phyloP scores from a whole-genome alignment of 176 grass and related monocot species.

The Poa pratensis region DNA sequence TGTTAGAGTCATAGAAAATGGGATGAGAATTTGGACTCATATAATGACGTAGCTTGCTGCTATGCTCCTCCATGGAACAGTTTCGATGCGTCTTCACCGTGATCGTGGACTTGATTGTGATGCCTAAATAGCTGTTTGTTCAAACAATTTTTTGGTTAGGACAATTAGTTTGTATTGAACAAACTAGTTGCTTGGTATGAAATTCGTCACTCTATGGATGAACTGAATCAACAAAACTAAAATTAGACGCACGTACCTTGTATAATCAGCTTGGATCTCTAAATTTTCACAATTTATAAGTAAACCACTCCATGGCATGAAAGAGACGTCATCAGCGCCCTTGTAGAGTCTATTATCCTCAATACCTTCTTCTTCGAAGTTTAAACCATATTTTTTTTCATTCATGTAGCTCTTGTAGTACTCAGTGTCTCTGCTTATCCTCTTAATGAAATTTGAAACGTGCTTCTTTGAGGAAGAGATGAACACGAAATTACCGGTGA shows the following conservation, averaged over 20 bases:
- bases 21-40: too few species aligned
- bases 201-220: constrained; percentile 7
- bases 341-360: constrained; percentile 59
- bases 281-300: constrained; percentile 84
- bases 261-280: constrained; percentile 99
- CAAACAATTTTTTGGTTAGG: too few species aligned
- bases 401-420: constrained; percentile 94
- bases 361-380: constrained; percentile 57
- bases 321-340: constrained; percentile 66
- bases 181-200: too few species aligned
- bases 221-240: constrained; percentile 43
- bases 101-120: too few species aligned
- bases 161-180: too few species aligned
- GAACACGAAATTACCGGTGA: constrained; percentile 85
- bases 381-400: constrained; percentile 71
- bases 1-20: too few species aligned
- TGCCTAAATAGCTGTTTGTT: too few species aligned
- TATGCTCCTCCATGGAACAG: too few species aligned
- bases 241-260: constrained; percentile 54
- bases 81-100: too few species aligned
- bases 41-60: too few species aligned
- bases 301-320: constrained; percentile 95
- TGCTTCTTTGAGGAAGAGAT: constrained; percentile 75
- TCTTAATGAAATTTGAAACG: constrained; percentile 68
- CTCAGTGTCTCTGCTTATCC: constrained; percentile 65